phyloP scores from a whole-genome alignment of 2,329 filamentous ascomycete genomes.

The Fusarium papillatum region DNA sequence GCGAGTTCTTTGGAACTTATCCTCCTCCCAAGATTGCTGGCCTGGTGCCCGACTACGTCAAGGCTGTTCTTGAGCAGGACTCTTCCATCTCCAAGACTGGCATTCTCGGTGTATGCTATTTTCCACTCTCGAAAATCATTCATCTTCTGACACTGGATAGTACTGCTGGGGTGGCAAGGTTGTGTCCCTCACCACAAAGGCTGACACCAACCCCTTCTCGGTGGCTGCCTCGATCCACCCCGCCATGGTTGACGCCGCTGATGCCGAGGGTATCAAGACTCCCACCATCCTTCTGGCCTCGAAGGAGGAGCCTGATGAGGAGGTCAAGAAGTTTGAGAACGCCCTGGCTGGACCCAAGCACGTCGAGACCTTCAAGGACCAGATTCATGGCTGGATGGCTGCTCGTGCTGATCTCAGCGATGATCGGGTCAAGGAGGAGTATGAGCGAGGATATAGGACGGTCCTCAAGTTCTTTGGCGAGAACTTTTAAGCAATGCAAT shows the following conservation, averaged over 20 bases:
- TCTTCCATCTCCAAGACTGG: constrained; percentile 70
- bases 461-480: constrained; percentile 70
- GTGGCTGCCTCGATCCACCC: constrained; percentile 68
- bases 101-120: constrained; percentile 67
- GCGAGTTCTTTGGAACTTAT: constrained; percentile 68
- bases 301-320: constrained; percentile 70
- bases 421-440: constrained; percentile 71
- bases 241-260: constrained; percentile 73
- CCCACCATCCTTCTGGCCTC: constrained; percentile 76
- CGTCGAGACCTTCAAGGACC: constrained; percentile 75
- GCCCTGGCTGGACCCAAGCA: constrained; percentile 67
- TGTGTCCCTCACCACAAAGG: constrained; percentile 63
- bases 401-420: constrained; percentile 72
- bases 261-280: constrained; percentile 71
- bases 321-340: constrained; percentile 69
- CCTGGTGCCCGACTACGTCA: constrained; percentile 67
- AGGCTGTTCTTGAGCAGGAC: constrained; percentile 65
- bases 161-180: constrained; percentile 83
- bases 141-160: constrained; percentile 42
- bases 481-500: constrained; percentile 53
- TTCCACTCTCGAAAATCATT: neutral
- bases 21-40: constrained; percentile 61
- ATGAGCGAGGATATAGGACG: constrained; percentile 71
- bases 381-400: constrained; percentile 83
- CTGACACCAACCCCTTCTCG: constrained; percentile 67